Conservation (phyloP, 805 yeast species). For the Starmerella lactis-condensi region DNA sequence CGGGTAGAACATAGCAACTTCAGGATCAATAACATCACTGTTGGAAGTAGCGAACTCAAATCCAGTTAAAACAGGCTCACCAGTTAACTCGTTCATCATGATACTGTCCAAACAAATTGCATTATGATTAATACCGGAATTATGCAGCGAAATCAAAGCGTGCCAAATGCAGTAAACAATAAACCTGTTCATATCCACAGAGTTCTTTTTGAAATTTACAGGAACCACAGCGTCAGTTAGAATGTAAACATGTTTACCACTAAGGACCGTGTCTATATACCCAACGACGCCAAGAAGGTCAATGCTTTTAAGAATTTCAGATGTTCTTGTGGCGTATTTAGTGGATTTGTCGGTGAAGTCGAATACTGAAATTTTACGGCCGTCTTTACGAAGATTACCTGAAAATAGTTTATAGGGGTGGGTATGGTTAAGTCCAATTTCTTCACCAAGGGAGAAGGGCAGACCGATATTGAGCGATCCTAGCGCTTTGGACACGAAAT, state of each 20-base stretch:
- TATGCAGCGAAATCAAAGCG: too few species aligned
- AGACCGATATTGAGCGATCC: slow-evolving; percentile 24
- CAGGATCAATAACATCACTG: neutral
- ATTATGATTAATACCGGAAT: slow-evolving; percentile 8
- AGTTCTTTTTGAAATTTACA: slow-evolving; percentile 20
- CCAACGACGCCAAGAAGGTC: slow-evolving; percentile 53
- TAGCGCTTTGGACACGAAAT: slow-evolving; percentile 47
- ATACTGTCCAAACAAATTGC: slow-evolving; percentile 2
- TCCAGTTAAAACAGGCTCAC: slow-evolving; percentile 15
- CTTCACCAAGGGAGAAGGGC: slow-evolving; percentile 23
- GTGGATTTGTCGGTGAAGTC: slow-evolving; percentile 33
- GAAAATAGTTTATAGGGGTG: slow-evolving; percentile 47
- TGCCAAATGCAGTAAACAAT: slow-evolving; percentile 1
- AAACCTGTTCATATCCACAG: slow-evolving; percentile 4
- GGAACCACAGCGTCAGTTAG: slow-evolving; percentile 54
- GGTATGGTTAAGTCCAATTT: slow-evolving; percentile 20
- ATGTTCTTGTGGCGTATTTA: slow-evolving; percentile 26
- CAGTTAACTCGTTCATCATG: slow-evolving; percentile 5
- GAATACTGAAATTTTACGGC: slow-evolving; percentile 41
- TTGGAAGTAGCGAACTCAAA: slow-evolving; percentile 14
- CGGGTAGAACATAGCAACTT: neutral
- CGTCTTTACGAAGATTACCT: slow-evolving; percentile 34
- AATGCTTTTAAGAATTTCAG: slow-evolving; percentile 33
- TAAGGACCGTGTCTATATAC: slow-evolving; percentile 45
- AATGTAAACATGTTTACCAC: slow-evolving; percentile 37